Percentiles rank a stretch among this genome's conserved stretches.
phyloP scores from a whole-genome alignment of 805 yeast genomes.

The Candida cerambycidarum region DNA sequence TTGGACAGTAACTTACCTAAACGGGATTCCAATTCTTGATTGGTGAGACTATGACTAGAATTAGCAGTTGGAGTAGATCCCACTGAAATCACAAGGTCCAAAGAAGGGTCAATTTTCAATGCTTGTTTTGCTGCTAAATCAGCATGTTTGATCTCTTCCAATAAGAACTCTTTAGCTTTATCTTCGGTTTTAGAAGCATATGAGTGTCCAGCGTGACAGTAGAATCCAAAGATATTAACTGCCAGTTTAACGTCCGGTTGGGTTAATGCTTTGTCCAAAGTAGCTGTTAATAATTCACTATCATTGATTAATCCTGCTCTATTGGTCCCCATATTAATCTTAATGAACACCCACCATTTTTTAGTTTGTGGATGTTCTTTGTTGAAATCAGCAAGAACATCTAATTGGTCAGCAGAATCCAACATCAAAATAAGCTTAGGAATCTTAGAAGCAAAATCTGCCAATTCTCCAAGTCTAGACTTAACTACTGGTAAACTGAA shows the following conservation, averaged over 20 bases:
- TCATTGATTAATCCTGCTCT: slow-evolving; percentile 58
- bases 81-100: slow-evolving; percentile 56
- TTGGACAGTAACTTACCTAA: slow-evolving; percentile 32
- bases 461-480: slow-evolving; percentile 50
- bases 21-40: slow-evolving; percentile 23
- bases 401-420: slow-evolving; percentile 60
- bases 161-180: slow-evolving; percentile 47
- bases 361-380: slow-evolving; percentile 19
- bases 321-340: slow-evolving; percentile 69
- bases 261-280: slow-evolving; percentile 31
- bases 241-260: slow-evolving; percentile 23
- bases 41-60: slow-evolving; percentile 39
- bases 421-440: slow-evolving; percentile 55
- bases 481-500: slow-evolving; percentile 47
- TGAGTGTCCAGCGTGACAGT: slow-evolving; percentile 80
- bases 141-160: slow-evolving; percentile 59
- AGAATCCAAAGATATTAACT: slow-evolving; percentile 61
- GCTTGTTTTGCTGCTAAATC: slow-evolving; percentile 51
- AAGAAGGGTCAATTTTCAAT: slow-evolving; percentile 29
- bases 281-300: slow-evolving; percentile 32
- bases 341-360: slow-evolving; percentile 65
- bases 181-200: slow-evolving; percentile 48
- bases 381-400: slow-evolving; percentile 41
- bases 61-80: slow-evolving; percentile 86
- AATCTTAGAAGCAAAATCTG: slow-evolving; percentile 40